These are phyloP conservation scores for Dimargaris xerosporica DNA, from an alignment of 192 early-diverging fungal species.

Conservation along the genomic window DNA sequence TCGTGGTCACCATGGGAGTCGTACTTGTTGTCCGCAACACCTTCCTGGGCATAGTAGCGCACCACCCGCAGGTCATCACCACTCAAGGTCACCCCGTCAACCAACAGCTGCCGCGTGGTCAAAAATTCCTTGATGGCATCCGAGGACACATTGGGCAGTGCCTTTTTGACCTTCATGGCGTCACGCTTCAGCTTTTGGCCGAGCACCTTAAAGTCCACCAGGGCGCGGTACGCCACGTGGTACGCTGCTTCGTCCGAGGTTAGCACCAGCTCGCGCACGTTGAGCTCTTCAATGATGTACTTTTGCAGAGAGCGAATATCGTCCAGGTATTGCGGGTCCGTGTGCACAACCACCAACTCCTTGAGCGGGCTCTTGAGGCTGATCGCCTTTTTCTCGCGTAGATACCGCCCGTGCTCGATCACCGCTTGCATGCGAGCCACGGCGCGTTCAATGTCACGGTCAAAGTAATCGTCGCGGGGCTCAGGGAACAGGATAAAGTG, in stretches of 20 bases:
- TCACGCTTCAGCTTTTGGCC: constrained; percentile 87
- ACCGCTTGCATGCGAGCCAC: constrained; percentile 92
- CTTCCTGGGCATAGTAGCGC: constrained; percentile 79
- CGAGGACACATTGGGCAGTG: constrained; percentile 52
- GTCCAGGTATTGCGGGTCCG: constrained; percentile 69
- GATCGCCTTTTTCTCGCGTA: constrained; percentile 83
- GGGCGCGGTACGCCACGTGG: constrained; percentile 82
- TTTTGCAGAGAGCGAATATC: constrained; percentile 71
- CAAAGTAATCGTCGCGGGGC: constrained; percentile 88
- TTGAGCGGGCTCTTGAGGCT: constrained; percentile 88
- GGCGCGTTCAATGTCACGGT: constrained; percentile 84
- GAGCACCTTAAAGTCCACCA: constrained; percentile 80
- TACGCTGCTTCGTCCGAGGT: constrained; percentile 84
- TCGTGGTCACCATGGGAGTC: constrained; percentile 67
- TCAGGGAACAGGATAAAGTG: constrained; percentile 95
- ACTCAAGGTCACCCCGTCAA: constrained; percentile 64
- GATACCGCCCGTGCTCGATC: constrained; percentile 82
- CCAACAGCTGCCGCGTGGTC: constrained; percentile 39
- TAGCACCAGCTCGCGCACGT: constrained; percentile 69
- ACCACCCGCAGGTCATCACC: constrained; percentile 75
- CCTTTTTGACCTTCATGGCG: constrained; percentile 69
- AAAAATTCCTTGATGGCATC: constrained; percentile 74
- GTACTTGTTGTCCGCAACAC: constrained; percentile 39
- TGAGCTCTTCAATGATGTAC: constrained; percentile 90
- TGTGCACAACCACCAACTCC: constrained; percentile 84